Evolutionary conservation across 257 asterid genomes (phyloP), one percentile per base, ranked within the genome.

Genomic region (Primulina eburnea): DNA sequence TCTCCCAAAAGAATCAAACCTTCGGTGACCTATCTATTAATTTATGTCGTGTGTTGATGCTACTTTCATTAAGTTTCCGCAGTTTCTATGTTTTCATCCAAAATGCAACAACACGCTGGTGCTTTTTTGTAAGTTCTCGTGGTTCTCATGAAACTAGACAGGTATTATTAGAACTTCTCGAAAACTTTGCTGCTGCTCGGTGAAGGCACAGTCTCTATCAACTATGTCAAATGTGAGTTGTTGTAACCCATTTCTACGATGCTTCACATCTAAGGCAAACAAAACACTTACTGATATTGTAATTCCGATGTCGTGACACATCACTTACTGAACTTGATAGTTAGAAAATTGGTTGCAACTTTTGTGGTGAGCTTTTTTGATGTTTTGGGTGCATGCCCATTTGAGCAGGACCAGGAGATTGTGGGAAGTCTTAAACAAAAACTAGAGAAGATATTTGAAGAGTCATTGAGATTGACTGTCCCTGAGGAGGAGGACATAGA

Each of bases 221-320:
- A 82, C 68, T 29, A 85, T 91, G 95, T 86, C 83, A 55, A 67
- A 72, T 66, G 97, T 91, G 83, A 85, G 92, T 85, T 73, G 50
- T 11, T 64, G 24, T 58, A 10, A 28, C 40, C 8, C 14, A 32
- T 38, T 64, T 33, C 20, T 52, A 30, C 28, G 14, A 73, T 47
- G 16, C 60, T 57, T 35, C 58, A 12, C 53, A 32, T 67, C 56
- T 62, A 30, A 60, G 38, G 26, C 29, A 50, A 72, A 26, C 29
- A 50, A 72, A 26, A 16, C 17, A 16, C 60, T 18, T 52, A 47
- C 35, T 21, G 35, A 21, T 28, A 7, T 28, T 28, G 4, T 28
- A 28, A 28, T 28, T 28, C 30, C 3, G 10, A 60, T n/a, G 55
- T 20, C 30, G 6, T 14, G 60, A 24, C 69, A 64, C 14, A 16